phyloP scores from a whole-genome alignment of 257 asterid species.

The Handroanthus guayacan region DNA sequence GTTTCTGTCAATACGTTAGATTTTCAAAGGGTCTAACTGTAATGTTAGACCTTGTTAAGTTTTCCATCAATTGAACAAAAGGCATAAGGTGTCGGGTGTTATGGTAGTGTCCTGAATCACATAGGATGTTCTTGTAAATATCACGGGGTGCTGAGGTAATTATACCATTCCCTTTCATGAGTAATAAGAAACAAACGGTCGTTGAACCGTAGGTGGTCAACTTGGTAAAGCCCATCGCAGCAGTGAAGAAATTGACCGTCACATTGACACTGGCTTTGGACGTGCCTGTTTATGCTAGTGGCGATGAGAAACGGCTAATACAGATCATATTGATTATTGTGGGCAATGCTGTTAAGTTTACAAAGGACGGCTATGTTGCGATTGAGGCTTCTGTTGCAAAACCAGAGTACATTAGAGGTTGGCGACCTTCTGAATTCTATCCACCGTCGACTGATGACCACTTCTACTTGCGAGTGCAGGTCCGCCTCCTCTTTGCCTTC shows the following conservation, averaged over 20 bases:
- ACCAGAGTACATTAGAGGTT: constrained; percentile 59
- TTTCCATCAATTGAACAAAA: too few species aligned
- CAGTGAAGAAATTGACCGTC: constrained; percentile 64
- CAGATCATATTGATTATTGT: constrained; percentile 60
- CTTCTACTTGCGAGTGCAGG: constrained; percentile 74
- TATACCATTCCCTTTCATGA: not conserved
- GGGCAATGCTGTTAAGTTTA: constrained; percentile 79
- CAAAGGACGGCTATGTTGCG: constrained; percentile 63
- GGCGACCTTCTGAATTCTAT: constrained; percentile 51
- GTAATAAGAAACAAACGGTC: not conserved
- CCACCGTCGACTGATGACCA: constrained; percentile 54
- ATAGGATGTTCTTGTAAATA: too few species aligned
- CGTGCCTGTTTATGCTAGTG: constrained; percentile 60
- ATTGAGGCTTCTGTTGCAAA: constrained; percentile 65
- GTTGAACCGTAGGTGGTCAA: constrained; percentile 55
- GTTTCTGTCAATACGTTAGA: too few species aligned
- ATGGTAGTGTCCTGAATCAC: too few species aligned
- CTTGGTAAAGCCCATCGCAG: constrained; percentile 72
- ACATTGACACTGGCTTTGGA: constrained; percentile 58
- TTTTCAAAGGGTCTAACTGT: too few species aligned
- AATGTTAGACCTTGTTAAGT: too few species aligned
- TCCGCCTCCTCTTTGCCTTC: constrained; percentile 25
- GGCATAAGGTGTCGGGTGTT: too few species aligned
- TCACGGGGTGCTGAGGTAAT: too few species aligned
- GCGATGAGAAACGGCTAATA: constrained; percentile 72